Conservation (phyloP, 305 asterid genomes). For the Fraxinus sp. region DNA sequence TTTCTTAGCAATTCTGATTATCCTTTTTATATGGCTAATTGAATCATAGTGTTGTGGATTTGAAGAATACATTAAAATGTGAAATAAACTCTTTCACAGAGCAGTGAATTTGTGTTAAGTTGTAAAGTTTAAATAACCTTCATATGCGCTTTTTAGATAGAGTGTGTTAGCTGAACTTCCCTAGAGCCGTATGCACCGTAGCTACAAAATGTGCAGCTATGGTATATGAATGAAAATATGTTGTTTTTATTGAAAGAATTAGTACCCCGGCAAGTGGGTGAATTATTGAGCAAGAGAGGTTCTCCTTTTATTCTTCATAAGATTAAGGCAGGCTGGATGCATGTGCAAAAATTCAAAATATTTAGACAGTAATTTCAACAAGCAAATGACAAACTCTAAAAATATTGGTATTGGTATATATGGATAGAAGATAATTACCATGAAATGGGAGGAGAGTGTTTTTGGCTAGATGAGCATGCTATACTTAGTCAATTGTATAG, state of each 20-base stretch:
- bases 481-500: background rate
- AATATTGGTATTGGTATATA: background rate
- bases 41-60: background rate
- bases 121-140: background rate
- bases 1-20: background rate
- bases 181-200: background rate
- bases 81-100: background rate
- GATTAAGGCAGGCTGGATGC: background rate
- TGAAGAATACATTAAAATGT: background rate
- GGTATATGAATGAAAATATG: background rate
- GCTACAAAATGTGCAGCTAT: background rate
- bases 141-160: background rate
- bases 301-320: background rate
- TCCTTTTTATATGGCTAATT: conserved; percentile 6
- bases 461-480: background rate
- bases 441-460: background rate
- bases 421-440: background rate
- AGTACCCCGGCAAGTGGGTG: background rate
- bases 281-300: background rate
- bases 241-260: background rate
- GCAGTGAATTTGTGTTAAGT: conserved; percentile 12
- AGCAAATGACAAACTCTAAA: background rate
- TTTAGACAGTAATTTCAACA: background rate
- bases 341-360: background rate
- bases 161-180: background rate